A percentile compares a stretch with the other conserved stretches of the same genome.
Conservation (phyloP, 208 protist species). For the Leishmania martiniquensis region DNA sequence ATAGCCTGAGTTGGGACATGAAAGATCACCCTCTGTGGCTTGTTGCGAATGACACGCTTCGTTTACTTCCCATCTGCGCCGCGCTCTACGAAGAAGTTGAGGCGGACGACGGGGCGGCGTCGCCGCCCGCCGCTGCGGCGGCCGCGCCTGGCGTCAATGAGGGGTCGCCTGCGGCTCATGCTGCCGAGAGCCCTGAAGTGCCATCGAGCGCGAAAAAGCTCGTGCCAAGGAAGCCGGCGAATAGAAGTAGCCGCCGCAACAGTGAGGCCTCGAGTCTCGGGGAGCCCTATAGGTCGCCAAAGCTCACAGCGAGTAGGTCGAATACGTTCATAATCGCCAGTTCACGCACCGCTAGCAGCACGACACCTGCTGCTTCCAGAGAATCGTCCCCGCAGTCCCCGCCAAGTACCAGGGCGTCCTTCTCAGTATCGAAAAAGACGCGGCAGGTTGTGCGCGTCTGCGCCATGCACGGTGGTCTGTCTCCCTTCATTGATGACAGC, state of each 20-base stretch:
- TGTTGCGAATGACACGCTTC: conserved; percentile 71
- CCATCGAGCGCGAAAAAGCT: background rate
- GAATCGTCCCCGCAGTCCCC: background rate
- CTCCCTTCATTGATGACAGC: conserved; percentile 94
- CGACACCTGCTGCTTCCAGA: background rate
- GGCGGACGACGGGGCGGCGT: background rate
- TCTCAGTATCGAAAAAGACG: conserved; percentile 8
- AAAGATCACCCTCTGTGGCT: conserved; percentile 79
- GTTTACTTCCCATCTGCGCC: conserved; percentile 94
- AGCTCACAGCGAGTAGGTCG: background rate
- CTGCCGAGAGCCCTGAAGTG: background rate
- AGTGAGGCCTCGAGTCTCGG: background rate
- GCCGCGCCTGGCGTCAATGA: background rate
- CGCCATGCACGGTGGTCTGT: conserved; percentile 98
- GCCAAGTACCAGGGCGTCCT: conserved; percentile 7
- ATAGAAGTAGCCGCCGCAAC: background rate
- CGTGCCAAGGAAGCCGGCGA: background rate
- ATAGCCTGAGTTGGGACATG: conserved; percentile 65
- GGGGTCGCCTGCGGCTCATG: background rate
- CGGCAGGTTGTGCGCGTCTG: conserved; percentile 85
- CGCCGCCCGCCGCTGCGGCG: background rate
- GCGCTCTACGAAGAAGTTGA: conserved; percentile 88
- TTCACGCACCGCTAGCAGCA: background rate
- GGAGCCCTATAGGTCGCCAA: conserved; percentile 1
- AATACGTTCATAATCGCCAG: background rate